Conservation (phyloP, 768 basidiomycete species). For the Russula foetens region DNA sequence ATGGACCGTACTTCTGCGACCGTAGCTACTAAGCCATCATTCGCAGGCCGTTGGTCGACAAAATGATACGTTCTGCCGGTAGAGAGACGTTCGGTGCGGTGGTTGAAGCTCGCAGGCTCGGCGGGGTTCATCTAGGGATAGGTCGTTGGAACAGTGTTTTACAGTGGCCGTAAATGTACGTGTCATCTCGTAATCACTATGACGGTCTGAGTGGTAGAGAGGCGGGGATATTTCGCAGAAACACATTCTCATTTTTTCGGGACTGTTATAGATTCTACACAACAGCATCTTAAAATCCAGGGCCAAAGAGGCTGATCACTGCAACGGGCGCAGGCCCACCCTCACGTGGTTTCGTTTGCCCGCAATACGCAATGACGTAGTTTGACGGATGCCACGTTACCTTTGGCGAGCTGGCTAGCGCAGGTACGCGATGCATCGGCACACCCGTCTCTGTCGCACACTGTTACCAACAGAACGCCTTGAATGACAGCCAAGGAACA, state of each 20-base stretch:
- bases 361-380: slow-evolving; percentile 76
- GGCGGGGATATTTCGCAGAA: too few relatives aligned
- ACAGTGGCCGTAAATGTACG: too few relatives aligned
- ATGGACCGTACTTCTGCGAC: slow-evolving; percentile 35
- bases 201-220: too few relatives aligned
- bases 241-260: too few relatives aligned
- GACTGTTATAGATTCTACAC: too few relatives aligned
- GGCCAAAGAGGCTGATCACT: slow-evolving; percentile 66
- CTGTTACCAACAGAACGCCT: slow-evolving; percentile 29
- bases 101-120: slow-evolving; percentile 40
- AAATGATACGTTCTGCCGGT: slow-evolving; percentile 65
- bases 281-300: slow-evolving; percentile 27
- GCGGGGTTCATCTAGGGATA: slow-evolving; percentile 27
- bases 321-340: slow-evolving; percentile 57
- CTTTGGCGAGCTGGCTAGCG: slow-evolving; percentile 62
- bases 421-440: slow-evolving; percentile 69
- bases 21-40: slow-evolving; percentile 29
- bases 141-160: too few relatives aligned
- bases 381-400: slow-evolving; percentile 80
- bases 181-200: too few relatives aligned
- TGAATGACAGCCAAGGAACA: background rate
- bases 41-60: slow-evolving; percentile 54
- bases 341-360: slow-evolving; percentile 61
- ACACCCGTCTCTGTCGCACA: slow-evolving; percentile 71
- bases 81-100: slow-evolving; percentile 40